Conservation (phyloP, 2,329 filamentous ascomycete species). For the Verticillium zaregamsianum region DNA sequence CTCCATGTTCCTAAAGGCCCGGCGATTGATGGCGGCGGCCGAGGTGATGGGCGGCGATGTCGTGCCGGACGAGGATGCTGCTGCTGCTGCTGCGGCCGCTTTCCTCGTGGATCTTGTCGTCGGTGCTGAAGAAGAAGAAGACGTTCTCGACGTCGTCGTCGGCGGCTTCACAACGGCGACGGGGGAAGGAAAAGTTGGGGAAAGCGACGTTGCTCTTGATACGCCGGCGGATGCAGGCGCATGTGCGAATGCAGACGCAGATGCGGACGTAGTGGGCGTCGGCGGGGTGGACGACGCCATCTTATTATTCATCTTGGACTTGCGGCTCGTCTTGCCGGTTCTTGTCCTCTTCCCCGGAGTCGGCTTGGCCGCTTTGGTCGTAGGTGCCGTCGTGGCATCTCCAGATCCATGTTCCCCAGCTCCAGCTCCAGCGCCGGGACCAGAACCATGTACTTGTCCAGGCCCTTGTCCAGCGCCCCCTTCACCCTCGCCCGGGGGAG, state of each 20-base stretch:
- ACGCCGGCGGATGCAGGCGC: not conserved
- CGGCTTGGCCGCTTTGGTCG: slow-evolving; percentile 3
- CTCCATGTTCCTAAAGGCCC: slow-evolving; percentile 14
- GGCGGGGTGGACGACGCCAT: not conserved
- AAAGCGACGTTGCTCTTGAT: not conserved
- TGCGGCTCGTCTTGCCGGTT: slow-evolving; percentile 7
- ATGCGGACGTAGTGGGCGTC: not conserved
- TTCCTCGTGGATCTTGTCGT: slow-evolving; percentile 2
- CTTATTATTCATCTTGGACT: slow-evolving; percentile 11
- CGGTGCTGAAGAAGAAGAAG: slow-evolving; percentile 1
- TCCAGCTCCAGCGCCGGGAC: not conserved
- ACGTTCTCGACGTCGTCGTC: not conserved
- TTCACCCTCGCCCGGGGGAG: slow-evolving; percentile 4
- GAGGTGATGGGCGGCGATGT: not conserved
- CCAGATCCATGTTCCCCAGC: not conserved
- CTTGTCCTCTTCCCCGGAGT: slow-evolving; percentile 10
- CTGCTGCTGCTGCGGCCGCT: slow-evolving; percentile 1
- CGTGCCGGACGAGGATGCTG: slow-evolving; percentile 1
- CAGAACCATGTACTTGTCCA: not conserved
- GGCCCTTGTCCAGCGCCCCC: not conserved
- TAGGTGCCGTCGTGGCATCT: not conserved
- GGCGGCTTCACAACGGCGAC: not conserved
- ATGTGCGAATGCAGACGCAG: not conserved
- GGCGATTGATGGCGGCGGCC: slow-evolving; percentile 7
- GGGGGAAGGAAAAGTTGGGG: not conserved